Conservation (phyloP, 371 early-diverging fungal species). For the Mucor mucedo region DNA sequence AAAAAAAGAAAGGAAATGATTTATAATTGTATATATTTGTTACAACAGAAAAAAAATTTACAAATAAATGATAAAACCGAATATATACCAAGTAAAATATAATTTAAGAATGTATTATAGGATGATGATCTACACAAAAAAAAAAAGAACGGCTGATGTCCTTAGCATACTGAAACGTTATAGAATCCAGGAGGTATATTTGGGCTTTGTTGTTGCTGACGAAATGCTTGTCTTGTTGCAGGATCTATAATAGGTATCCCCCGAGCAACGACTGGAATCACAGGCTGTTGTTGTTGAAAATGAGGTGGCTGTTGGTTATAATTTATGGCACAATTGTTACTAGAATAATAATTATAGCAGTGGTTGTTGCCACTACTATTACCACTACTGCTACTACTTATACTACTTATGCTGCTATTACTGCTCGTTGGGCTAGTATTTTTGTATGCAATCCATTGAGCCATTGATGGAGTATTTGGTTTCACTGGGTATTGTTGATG, state of each 20-base stretch:
- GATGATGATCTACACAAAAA: not conserved
- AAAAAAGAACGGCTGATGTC: not conserved
- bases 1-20: no score
- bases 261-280: not conserved
- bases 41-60: not conserved
- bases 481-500: slow-evolving; percentile 4
- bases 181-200: slow-evolving; percentile 25
- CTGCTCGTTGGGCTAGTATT: slow-evolving; percentile 7
- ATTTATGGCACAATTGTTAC: not conserved
- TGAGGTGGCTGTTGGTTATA: slow-evolving; percentile 1
- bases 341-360: not conserved
- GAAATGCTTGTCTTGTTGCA: slow-evolving; percentile 16
- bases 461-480: slow-evolving; percentile 13
- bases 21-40: not conserved
- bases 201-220: slow-evolving; percentile 13
- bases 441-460: slow-evolving; percentile 14
- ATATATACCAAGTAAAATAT: not conserved
- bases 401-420: slow-evolving; percentile 4
- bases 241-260: slow-evolving; percentile 19
- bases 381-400: slow-evolving; percentile 2
- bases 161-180: slow-evolving; percentile 21
- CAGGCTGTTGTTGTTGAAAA: not conserved
- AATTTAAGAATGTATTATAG: not conserved
- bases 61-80: not conserved
- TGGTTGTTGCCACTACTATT: not conserved